Base-by-base conservation (phyloP, 1,139 yeast genomes). In the Protomyces inundatus region DNA sequence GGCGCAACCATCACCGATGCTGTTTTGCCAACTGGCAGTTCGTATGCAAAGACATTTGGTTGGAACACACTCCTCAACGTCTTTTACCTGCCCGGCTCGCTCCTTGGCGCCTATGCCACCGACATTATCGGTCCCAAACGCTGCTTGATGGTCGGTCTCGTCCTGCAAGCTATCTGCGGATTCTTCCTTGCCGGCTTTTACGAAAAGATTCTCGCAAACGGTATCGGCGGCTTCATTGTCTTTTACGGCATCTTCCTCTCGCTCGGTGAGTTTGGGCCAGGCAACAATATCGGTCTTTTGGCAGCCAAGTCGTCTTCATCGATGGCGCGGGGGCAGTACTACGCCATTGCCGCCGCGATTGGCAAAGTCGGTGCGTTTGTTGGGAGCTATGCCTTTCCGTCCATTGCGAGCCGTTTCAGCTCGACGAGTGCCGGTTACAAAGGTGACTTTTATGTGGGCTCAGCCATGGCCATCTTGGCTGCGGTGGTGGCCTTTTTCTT, bases 351-450 rank as follows among this genome's bases (percentile, higher is more conserved):
- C 55, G 97, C 97, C 66, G 96, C 96, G 36, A 71, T 84, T 64
- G 97, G 96, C 72, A 90, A 90, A 75, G 80, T 90, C 67, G 97
- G 97, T 72, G 97, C 96, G 1, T 90, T 90, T 73, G 90, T 86
- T 37, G 97, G 97, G 66, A 85, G 95, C 55, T 89, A 86, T 75
- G 86, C 87, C 36, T 91, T 91, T 83, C 96, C 97, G 55, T 81
- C 82, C 60, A 83, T 84, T 68, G 78, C 77, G 67, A 73, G 75
- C 61, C 77, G 78, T 67, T 78, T 81, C n/a, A 85, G 85, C 61
- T 34, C 52, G 5, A 71, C 70, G 37, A 69, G 75, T n/a, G 74
- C 72, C 50, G 89, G 89, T 66, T 76, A 84, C 72, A 84, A 83
- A 74, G 87, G 87, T 65, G 95, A 97, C 63, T 90, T 90, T 75